phyloP scores from a whole-genome alignment of 2,329 filamentous ascomycete genomes.

The Neoscytalidium dimidiatum region DNA sequence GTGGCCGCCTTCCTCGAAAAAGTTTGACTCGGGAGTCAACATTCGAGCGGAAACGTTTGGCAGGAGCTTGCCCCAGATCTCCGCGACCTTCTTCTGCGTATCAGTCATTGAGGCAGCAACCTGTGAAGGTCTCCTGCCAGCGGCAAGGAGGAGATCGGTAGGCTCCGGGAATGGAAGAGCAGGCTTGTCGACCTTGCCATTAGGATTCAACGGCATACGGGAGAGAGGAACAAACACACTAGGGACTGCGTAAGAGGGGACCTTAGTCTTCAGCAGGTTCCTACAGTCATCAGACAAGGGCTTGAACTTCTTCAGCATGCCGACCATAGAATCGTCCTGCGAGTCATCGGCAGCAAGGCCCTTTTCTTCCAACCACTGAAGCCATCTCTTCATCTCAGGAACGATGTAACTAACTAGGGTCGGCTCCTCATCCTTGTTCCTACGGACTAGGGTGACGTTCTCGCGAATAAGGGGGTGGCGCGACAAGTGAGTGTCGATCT shows the following conservation, averaged over 20 bases:
- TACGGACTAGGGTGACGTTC: constrained; percentile 80
- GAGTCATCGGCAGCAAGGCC: constrained; percentile 44
- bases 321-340: constrained; percentile 45
- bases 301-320: constrained; percentile 62
- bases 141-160: constrained; percentile 62
- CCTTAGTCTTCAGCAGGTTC: constrained; percentile 69
- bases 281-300: constrained; percentile 61
- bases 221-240: constrained; percentile 72
- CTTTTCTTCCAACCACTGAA: constrained; percentile 60
- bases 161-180: constrained; percentile 79
- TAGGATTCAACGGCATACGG: constrained; percentile 74
- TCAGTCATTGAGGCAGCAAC: constrained; percentile 51
- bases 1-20: constrained; percentile 82
- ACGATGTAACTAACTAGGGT: constrained; percentile 89
- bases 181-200: constrained; percentile 80
- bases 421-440: constrained; percentile 82
- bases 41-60: constrained; percentile 67
- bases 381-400: constrained; percentile 76
- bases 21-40: constrained; percentile 63
- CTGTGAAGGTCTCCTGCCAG: constrained; percentile 47
- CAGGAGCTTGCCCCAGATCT: constrained; percentile 74
- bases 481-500: constrained; percentile 84
- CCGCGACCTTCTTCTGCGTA: constrained; percentile 68
- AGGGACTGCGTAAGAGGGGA: constrained; percentile 76
- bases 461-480: constrained; percentile 76